These are phyloP conservation scores for Penicillium fimorum DNA, from an alignment of 495 filamentous ascomycete species.

Conservation along the genomic window DNA sequence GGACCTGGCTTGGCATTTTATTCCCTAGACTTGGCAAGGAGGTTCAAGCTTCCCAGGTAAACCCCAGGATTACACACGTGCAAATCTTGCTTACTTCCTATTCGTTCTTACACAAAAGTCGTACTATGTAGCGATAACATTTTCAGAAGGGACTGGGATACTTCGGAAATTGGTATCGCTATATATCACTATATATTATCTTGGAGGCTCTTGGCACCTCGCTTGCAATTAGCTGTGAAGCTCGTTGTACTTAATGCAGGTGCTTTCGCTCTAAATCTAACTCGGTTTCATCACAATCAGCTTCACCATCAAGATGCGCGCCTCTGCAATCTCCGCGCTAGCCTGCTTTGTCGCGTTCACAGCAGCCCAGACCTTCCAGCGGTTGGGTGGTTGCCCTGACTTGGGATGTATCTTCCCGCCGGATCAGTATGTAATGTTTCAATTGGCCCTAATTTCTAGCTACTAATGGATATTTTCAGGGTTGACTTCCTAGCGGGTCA, in stretches of 20 bases:
- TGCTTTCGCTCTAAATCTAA: neutral
- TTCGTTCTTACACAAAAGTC: conserved; percentile 1
- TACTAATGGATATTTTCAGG: conserved; percentile 20
- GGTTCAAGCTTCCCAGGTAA: conserved; percentile 11
- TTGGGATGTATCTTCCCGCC: conserved; percentile 75
- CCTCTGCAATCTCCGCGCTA: conserved; percentile 18
- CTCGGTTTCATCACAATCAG: neutral
- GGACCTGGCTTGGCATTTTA: conserved; percentile 5
- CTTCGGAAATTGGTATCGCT: conserved; percentile 8
- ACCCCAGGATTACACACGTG: conserved; percentile 15
- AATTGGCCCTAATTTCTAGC: neutral
- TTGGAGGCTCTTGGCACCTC: neutral
- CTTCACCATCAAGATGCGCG: conserved; percentile 24
- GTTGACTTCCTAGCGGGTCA: conserved; percentile 71
- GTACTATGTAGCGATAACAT: neutral
- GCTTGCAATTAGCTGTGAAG: neutral
- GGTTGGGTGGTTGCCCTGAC: conserved; percentile 66
- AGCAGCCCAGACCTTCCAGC: conserved; percentile 64
- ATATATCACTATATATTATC: neutral
- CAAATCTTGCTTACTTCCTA: neutral
- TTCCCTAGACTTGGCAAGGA: conserved; percentile 8
- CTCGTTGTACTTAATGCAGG: neutral
- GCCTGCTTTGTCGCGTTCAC: conserved; percentile 24
- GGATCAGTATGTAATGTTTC: conserved; percentile 54
- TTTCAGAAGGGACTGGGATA: neutral